Percentiles rank a stretch among this genome's conserved stretches.
Evolutionary conservation across 2,329 filamentous ascomycete species (phyloP).

Genomic region (Diaporthe capsici): DNA sequence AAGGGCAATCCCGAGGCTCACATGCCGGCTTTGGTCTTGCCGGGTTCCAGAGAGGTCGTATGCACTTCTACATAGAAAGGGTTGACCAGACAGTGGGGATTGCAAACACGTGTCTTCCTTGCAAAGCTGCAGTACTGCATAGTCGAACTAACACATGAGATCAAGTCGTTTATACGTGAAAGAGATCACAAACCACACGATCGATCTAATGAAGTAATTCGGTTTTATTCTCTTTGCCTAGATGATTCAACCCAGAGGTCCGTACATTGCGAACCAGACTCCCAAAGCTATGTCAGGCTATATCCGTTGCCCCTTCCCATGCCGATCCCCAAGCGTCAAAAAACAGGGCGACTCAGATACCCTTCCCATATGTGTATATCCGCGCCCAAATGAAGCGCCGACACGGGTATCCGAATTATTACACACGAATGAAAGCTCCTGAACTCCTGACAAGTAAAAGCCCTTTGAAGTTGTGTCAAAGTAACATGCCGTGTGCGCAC

Average conservation of each 20-base stretch:
- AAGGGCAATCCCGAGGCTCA: background rate
- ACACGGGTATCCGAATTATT: conserved; percentile 35
- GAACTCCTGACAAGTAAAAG: conserved; percentile 14
- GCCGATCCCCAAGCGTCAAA: conserved; percentile 6
- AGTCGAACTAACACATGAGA: background rate
- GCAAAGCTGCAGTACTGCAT: background rate
- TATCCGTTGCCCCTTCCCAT: conserved; percentile 3
- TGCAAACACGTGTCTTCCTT: background rate
- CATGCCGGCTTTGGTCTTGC: background rate
- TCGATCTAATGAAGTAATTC: background rate
- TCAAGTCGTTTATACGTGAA: background rate
- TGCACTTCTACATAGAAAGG: background rate
- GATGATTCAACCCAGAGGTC: background rate
- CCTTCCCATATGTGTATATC: conserved; percentile 22
- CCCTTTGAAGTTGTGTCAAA: conserved; percentile 13
- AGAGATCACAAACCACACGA: background rate
- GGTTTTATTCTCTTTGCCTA: background rate
- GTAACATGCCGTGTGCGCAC: background rate
- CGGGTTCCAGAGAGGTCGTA: too few species aligned
- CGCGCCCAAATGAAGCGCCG: conserved; percentile 9
- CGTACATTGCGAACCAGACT: conserved; percentile 8
- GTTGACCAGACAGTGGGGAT: background rate
- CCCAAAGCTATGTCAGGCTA: conserved; percentile 11
- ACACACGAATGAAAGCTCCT: conserved; percentile 21
- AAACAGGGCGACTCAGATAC: conserved; percentile 21